Evolutionary conservation across 2,329 filamentous ascomycete genomes (phyloP).

Genomic region (Fusarium sp.): DNA sequence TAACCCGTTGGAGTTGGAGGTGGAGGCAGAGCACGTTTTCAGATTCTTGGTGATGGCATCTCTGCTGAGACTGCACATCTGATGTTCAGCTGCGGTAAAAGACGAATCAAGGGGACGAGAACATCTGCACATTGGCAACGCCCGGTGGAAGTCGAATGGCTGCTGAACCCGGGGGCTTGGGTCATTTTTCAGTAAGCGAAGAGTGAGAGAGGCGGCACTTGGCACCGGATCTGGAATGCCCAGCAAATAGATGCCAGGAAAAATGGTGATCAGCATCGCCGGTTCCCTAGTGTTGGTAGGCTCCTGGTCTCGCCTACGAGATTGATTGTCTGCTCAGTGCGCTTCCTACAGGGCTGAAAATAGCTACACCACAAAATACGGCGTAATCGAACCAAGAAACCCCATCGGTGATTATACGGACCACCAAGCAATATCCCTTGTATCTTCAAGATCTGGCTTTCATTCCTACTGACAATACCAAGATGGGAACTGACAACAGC

Average conservation of each 20-base stretch:
- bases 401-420: background rate
- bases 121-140: background rate
- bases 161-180: slow-evolving; percentile 1
- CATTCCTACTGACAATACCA: background rate
- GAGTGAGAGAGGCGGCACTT: slow-evolving; percentile 16
- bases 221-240: slow-evolving; percentile 9
- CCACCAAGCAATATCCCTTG: background rate
- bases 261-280: slow-evolving; percentile 36
- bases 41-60: slow-evolving; percentile 29
- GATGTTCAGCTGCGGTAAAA: slow-evolving; percentile 13
- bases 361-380: slow-evolving; percentile 15
- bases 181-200: background rate
- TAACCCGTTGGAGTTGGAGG: slow-evolving; percentile 26
- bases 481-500: slow-evolving; percentile 33
- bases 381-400: background rate
- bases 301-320: slow-evolving; percentile 33
- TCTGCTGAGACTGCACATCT: slow-evolving; percentile 1
- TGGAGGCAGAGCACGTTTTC: slow-evolving; percentile 20
- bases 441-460: slow-evolving; percentile 22
- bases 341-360: slow-evolving; percentile 34
- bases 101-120: background rate
- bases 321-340: slow-evolving; percentile 33
- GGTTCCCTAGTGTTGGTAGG: slow-evolving; percentile 25
- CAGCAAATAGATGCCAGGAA: slow-evolving; percentile 26
- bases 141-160: background rate